Conservation (phyloP, 257 asterid genomes). For the Paraleonurus japonicus region DNA sequence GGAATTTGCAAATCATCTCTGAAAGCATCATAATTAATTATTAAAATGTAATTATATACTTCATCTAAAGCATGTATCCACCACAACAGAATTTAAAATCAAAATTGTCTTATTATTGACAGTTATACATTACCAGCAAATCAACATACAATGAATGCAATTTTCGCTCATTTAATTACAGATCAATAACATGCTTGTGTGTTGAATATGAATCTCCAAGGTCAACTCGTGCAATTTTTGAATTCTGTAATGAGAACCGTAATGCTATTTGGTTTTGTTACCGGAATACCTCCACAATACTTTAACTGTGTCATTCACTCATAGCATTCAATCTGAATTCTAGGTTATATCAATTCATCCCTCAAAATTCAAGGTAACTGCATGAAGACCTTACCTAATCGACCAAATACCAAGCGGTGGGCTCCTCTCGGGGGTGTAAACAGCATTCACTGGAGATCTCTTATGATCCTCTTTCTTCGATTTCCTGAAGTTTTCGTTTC, state of each 20-base stretch:
- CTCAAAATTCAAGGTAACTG: neutral
- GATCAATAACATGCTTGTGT: neutral
- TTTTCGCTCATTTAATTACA: neutral
- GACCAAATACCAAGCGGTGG: neutral
- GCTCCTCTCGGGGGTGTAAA: neutral
- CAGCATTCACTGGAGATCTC: neutral
- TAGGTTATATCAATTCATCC: too few species aligned
- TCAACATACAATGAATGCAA: neutral
- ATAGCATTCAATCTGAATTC: neutral
- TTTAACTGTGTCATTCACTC: too few species aligned
- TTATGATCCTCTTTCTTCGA: neutral
- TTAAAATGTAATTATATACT: too few species aligned
- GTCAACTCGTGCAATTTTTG: neutral
- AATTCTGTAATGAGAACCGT: neutral
- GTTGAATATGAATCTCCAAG: neutral
- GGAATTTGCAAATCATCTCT: slow-evolving; percentile 77
- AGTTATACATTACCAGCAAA: neutral
- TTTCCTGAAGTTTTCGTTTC: neutral
- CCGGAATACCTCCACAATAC: neutral
- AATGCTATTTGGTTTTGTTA: neutral
- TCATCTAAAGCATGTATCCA: neutral
- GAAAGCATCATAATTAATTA: too few species aligned
- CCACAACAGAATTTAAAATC: neutral
- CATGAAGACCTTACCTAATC: neutral
- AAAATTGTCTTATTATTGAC: neutral